phyloP scores from a whole-genome alignment of 108 stramenopile genomes.

The Cafeteria roenbergensis region DNA sequence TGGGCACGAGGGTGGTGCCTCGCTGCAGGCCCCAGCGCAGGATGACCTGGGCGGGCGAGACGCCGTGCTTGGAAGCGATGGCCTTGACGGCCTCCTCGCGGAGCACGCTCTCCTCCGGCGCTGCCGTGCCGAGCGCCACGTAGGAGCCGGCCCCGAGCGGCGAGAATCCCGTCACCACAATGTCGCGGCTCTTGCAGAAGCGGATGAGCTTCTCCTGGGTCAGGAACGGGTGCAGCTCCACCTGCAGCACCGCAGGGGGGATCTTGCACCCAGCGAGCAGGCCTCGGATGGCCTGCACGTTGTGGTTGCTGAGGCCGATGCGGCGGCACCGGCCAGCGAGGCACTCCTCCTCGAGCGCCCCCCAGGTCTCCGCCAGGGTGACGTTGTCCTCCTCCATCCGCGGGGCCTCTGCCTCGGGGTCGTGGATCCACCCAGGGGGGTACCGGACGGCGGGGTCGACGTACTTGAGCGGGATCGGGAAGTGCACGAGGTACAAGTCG shows the following conservation, averaged over 20 bases:
- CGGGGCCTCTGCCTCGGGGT: slow-evolving; percentile 40
- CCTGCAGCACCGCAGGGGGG: slow-evolving; percentile 63
- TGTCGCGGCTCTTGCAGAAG: slow-evolving; percentile 51
- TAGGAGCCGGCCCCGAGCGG: slow-evolving; percentile 66
- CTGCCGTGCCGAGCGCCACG: slow-evolving; percentile 61
- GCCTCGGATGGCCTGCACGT: slow-evolving; percentile 57
- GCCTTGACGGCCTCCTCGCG: slow-evolving; percentile 43
- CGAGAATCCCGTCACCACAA: slow-evolving; percentile 62
- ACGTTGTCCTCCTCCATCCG: slow-evolving; percentile 28
- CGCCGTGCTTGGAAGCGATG: slow-evolving; percentile 50
- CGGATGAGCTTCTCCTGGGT: slow-evolving; percentile 52
- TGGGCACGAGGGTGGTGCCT: slow-evolving; percentile 61
- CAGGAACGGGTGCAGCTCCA: slow-evolving; percentile 70
- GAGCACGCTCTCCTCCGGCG: slow-evolving; percentile 27
- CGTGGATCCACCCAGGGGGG: slow-evolving; percentile 79
- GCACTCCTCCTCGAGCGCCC: slow-evolving; percentile 60
- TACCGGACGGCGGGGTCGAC: slow-evolving; percentile 66
- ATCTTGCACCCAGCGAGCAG: slow-evolving; percentile 51
- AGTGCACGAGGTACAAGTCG: slow-evolving; percentile 72
- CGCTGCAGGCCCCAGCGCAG: slow-evolving; percentile 73
- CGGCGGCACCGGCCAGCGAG: slow-evolving; percentile 48
- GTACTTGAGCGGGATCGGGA: slow-evolving; percentile 66
- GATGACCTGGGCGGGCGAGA: slow-evolving; percentile 66
- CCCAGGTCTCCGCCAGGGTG: slow-evolving; percentile 53
- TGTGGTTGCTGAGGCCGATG: slow-evolving; percentile 74